A percentile compares a stretch with the other conserved stretches of the same genome.
Evolutionary conservation across 345 rosid genomes (phyloP).

Genomic region (Corchorus olitorius): DNA sequence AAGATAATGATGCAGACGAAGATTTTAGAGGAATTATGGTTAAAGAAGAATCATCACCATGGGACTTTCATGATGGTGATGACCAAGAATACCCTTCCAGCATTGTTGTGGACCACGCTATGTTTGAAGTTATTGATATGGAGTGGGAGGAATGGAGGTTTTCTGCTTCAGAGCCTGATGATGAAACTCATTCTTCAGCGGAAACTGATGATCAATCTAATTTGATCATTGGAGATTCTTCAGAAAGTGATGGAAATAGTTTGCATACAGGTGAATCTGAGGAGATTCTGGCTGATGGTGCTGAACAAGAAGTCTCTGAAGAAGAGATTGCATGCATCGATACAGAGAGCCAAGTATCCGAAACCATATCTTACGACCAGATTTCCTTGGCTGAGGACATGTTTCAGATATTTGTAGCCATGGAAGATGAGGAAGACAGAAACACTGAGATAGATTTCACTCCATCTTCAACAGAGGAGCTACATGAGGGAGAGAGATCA

Average conservation of each 20-base stretch:
- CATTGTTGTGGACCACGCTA: constrained; percentile 22
- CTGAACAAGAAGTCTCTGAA: constrained; percentile 27
- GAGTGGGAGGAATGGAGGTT: constrained; percentile 50
- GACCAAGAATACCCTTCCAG: constrained; percentile 26
- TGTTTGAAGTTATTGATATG: constrained; percentile 42
- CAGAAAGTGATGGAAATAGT: constrained; percentile 24
- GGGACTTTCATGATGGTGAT: constrained; percentile 18
- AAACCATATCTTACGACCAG: constrained; percentile 21
- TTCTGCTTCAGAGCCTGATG: constrained; percentile 26
- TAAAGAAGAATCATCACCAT: constrained; percentile 21
- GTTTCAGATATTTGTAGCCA: constrained; percentile 13
- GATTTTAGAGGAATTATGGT: constrained; percentile 4
- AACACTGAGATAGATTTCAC: constrained; percentile 20
- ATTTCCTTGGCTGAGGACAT: constrained; percentile 24
- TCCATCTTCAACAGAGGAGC: constrained; percentile 17
- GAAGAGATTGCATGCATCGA: constrained; percentile 29
- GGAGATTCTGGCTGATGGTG: constrained; percentile 30
- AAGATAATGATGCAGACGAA: constrained; percentile 19
- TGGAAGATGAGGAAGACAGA: constrained; percentile 22
- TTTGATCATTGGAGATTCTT: constrained; percentile 14
- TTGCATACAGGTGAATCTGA: constrained; percentile 26
- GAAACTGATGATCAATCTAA: constrained; percentile 29
- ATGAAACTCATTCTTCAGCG: constrained; percentile 23
- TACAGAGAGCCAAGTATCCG: constrained; percentile 23
- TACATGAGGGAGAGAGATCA: constrained; percentile 15